Conservation (phyloP, 352 stramenopile genomes). For the Peronospora belbahrii region DNA sequence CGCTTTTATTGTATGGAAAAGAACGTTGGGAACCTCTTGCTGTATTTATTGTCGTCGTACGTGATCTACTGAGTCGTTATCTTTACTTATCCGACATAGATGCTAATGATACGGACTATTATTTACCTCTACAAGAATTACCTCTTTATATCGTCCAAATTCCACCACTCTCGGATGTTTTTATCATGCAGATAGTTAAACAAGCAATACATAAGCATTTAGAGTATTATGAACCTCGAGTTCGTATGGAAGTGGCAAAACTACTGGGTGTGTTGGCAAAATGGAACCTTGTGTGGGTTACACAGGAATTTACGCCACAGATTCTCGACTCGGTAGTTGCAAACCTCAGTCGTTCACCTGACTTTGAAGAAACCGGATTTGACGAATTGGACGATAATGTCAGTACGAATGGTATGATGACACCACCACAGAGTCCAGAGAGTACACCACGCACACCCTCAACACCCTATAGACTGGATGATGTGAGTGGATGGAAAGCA, state of each 20-base stretch:
- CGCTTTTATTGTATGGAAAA: conserved; percentile 41
- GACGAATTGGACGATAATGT: conserved; percentile 76
- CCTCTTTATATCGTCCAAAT: conserved; percentile 14
- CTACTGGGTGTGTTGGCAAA: conserved; percentile 60
- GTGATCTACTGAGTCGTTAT: conserved; percentile 37
- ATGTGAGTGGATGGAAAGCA: conserved; percentile 95
- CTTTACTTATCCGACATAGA: conserved; percentile 26
- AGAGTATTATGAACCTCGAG: conserved; percentile 82
- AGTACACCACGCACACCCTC: conserved; percentile 60
- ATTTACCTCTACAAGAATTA: conserved; percentile 7
- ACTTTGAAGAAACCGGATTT: conserved; percentile 74
- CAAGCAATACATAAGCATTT: conserved; percentile 42
- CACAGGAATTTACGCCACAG: conserved; percentile 50
- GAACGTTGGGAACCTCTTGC: conserved; percentile 74
- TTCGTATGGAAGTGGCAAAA: conserved; percentile 70
- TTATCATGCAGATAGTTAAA: conserved; percentile 39
- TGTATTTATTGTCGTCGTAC: conserved; percentile 49
- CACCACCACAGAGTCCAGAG: conserved; percentile 49
- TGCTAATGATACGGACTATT: conserved; percentile 27
- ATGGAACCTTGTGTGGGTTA: conserved; percentile 51
- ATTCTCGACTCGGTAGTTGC: conserved; percentile 72
- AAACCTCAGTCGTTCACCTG: conserved; percentile 65
- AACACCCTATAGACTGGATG: conserved; percentile 86
- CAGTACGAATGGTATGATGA: conserved; percentile 72
- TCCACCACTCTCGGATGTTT: conserved; percentile 33